These are phyloP conservation scores for Wallacemonas sp. DNA, from an alignment of 208 protist genomes.

Conservation along the genomic window DNA sequence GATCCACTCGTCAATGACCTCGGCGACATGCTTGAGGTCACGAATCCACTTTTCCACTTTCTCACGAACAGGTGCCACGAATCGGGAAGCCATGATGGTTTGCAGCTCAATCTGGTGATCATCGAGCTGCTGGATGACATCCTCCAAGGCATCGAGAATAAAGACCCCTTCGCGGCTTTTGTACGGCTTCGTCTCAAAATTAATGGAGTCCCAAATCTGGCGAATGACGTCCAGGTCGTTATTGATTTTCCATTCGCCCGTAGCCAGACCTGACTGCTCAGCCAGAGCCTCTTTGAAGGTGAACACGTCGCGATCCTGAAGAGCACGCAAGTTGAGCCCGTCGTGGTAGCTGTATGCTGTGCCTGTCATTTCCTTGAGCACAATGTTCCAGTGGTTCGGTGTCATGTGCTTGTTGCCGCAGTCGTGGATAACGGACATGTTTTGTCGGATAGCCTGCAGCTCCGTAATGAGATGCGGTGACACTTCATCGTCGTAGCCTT, in stretches of 20 bases:
- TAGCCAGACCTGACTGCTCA: conserved; percentile 92
- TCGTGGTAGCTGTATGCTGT: conserved; percentile 87
- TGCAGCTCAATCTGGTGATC: conserved; percentile 93
- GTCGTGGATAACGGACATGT: conserved; percentile 90
- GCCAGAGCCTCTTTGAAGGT: conserved; percentile 80
- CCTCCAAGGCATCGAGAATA: conserved; percentile 90
- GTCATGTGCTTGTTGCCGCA: conserved; percentile 94
- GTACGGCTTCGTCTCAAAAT: conserved; percentile 84
- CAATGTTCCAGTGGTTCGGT: conserved; percentile 84
- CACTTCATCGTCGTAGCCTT: conserved; percentile 86
- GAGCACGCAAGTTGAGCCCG: conserved; percentile 71
- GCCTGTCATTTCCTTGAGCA: conserved; percentile 90
- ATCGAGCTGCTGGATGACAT: conserved; percentile 92
- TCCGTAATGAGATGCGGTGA: conserved; percentile 74
- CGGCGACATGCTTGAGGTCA: conserved; percentile 78
- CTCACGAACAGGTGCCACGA: conserved; percentile 79
- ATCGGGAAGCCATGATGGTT: conserved; percentile 91
- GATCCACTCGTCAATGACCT: conserved; percentile 96
- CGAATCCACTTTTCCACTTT: conserved; percentile 91
- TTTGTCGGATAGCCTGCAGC: conserved; percentile 68
- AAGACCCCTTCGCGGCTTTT: conserved; percentile 85
- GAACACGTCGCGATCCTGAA: conserved; percentile 87
- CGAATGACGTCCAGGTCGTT: conserved; percentile 91
- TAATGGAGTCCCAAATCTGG: conserved; percentile 76
- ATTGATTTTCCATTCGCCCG: conserved; percentile 92